phyloP scores from a whole-genome alignment of 768 basidiomycete species.

The Boletus coccyginus region DNA sequence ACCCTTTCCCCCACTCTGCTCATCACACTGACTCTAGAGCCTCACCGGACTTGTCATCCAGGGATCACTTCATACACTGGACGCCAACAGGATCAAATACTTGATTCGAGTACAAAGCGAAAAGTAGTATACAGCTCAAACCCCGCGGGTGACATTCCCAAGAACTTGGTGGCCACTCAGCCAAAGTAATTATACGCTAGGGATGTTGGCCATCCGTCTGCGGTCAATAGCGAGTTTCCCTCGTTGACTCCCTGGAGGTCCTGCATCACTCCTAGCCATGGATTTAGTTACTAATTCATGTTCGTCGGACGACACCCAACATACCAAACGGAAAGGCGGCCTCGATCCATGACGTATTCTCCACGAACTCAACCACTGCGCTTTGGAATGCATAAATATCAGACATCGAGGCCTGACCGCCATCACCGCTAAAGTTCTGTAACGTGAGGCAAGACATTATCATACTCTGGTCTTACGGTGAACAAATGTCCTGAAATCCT shows the following conservation, averaged over 20 bases:
- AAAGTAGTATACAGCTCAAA: neutral
- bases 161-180: slow-evolving; percentile 1
- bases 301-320: slow-evolving; percentile 17
- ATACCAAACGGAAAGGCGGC: slow-evolving; percentile 63
- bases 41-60: too few relatives aligned
- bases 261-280: slow-evolving; percentile 48
- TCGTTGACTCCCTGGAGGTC: slow-evolving; percentile 56
- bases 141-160: neutral
- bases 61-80: too few relatives aligned
- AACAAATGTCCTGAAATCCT: neutral
- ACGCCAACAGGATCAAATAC: too few relatives aligned
- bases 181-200: slow-evolving; percentile 56
- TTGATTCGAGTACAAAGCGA: slow-evolving; percentile 12
- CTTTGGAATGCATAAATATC: slow-evolving; percentile 51
- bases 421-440: slow-evolving; percentile 53
- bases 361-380: slow-evolving; percentile 43
- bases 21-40: too few relatives aligned
- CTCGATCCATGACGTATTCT: slow-evolving; percentile 36
- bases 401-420: slow-evolving; percentile 36
- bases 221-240: slow-evolving; percentile 50
- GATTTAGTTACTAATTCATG: neutral
- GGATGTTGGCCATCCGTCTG: slow-evolving; percentile 45
- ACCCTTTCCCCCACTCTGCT: too few relatives aligned
- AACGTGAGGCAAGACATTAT: neutral
- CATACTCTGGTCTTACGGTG: neutral